Evolutionary conservation across 768 basidiomycete species (phyloP), one percentile per base, ranked within the genome.

Genomic region (Leccinellum rugosiceps): DNA sequence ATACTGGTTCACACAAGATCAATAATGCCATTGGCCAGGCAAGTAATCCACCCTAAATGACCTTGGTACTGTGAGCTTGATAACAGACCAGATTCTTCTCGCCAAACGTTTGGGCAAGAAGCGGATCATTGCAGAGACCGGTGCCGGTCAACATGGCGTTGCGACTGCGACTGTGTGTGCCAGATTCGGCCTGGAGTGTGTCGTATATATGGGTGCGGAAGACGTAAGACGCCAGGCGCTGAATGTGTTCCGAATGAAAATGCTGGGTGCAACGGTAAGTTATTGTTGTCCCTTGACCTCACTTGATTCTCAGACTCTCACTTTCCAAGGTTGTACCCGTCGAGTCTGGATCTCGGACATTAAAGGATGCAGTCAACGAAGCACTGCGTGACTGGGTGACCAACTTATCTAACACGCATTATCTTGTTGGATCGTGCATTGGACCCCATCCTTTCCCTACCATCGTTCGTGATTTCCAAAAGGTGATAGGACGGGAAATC

Each of bases 361-460:
- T 99, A 63, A 99, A 99, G 75, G 97, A 98, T 66, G 96, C 97
- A 26, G 94, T 98, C 63, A 99, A 98, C 76, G 96, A 98, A 62
- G 96, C 97, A 6, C 84, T 98, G 83, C 87, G 97, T 44, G 95
- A 98, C 74, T 98, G 97, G 97, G 97, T 98, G 11, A 94, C 95
- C 30, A 95, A 98, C 71, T 82, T 99, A 31, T 78, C 92, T 13
- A 92, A 79, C 6, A 98, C 96, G 1, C 94, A 98, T 75, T 99
- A 98, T 75, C 85, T 98, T 62, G 92, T 99, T 60, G 97, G 97
- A 30, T 98, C 95, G 15, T 93, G 86, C 44, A 98, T 99, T 63
- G 97, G 97, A 15, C 97, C 97, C 3, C 95, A 98, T 72, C 97
- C 97, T 2, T 98, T 99, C 85, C 97, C 97, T 2, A 98, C 97